A percentile compares a stretch with the other conserved stretches of the same genome.
These are phyloP conservation scores for Leptodontidium sp. DNA, from an alignment of 2,329 filamentous ascomycete species.

Conservation along the genomic window DNA sequence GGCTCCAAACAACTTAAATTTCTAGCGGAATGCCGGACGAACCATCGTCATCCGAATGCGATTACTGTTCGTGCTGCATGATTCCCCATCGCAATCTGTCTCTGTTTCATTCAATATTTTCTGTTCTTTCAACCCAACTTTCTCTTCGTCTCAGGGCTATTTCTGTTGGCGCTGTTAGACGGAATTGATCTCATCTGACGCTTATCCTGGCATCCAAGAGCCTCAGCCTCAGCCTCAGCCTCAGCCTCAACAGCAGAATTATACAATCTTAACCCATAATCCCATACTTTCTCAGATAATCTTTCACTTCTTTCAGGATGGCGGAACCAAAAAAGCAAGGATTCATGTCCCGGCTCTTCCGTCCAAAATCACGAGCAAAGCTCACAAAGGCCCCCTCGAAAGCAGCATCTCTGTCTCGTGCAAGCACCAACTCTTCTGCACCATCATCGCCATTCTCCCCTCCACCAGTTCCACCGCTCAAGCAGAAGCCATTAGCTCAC, in stretches of 20 bases:
- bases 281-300: slow-evolving; percentile 1
- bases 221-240: background rate
- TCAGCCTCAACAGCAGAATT: background rate
- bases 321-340: slow-evolving; percentile 14
- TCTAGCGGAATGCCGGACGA: slow-evolving; percentile 15
- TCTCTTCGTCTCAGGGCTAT: background rate
- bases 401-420: slow-evolving; percentile 2
- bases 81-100: background rate
- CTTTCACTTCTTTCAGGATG: background rate
- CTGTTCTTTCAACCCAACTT: background rate
- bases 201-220: background rate
- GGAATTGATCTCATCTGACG: background rate
- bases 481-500: slow-evolving; percentile 13
- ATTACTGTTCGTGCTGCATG: slow-evolving; percentile 8
- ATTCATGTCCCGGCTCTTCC: slow-evolving; percentile 20
- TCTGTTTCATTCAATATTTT: slow-evolving; percentile 11
- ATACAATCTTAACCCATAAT: background rate
- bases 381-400: slow-evolving; percentile 12
- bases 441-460: slow-evolving; percentile 11
- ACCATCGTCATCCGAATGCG: slow-evolving; percentile 10
- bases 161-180: background rate
- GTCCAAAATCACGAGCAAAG: slow-evolving; percentile 13
- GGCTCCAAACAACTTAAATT: slow-evolving; percentile 7
- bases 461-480: slow-evolving; percentile 8
- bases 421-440: slow-evolving; percentile 10